Conservation (phyloP, 495 filamentous ascomycete genomes). For the Penicillium daleae region DNA sequence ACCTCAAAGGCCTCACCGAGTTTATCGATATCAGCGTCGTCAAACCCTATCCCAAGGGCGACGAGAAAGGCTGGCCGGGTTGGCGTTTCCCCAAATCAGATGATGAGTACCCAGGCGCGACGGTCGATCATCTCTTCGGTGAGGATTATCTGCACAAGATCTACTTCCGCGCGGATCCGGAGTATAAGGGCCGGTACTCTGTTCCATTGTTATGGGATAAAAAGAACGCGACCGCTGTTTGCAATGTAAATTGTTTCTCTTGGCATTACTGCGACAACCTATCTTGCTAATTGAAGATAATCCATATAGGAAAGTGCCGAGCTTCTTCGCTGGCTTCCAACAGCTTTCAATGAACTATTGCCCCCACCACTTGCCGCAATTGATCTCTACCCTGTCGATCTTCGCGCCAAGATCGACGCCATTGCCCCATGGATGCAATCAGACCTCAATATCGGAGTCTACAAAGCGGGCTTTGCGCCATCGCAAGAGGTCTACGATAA, state of each 20-base stretch:
- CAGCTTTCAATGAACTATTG: conserved; percentile 50
- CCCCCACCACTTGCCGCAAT: conserved; percentile 30
- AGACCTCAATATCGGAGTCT: conserved; percentile 55
- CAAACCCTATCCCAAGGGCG: conserved; percentile 68
- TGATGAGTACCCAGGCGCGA: conserved; percentile 54
- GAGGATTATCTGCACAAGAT: conserved; percentile 54
- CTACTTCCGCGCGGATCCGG: conserved; percentile 54
- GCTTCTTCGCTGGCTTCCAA: conserved; percentile 54
- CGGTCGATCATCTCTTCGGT: conserved; percentile 54
- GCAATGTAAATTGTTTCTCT: conserved; percentile 38
- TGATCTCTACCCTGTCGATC: conserved; percentile 50
- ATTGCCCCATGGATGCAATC: conserved; percentile 50
- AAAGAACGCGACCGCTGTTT: conserved; percentile 50
- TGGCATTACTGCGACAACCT: background rate
- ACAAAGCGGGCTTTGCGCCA: conserved; percentile 58
- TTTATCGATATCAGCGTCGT: conserved; percentile 72
- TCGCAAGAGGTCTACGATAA: conserved; percentile 52
- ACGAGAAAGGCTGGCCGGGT: conserved; percentile 53
- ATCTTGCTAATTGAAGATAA: background rate
- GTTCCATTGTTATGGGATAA: conserved; percentile 63
- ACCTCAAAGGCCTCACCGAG: conserved; percentile 76
- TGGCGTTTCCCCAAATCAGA: conserved; percentile 54
- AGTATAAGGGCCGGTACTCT: conserved; percentile 56
- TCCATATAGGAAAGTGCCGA: conserved; percentile 49
- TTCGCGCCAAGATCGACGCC: conserved; percentile 47